Base-by-base conservation (phyloP, 2,329 filamentous ascomycete genomes). In the Elsinoe necatrix region DNA sequence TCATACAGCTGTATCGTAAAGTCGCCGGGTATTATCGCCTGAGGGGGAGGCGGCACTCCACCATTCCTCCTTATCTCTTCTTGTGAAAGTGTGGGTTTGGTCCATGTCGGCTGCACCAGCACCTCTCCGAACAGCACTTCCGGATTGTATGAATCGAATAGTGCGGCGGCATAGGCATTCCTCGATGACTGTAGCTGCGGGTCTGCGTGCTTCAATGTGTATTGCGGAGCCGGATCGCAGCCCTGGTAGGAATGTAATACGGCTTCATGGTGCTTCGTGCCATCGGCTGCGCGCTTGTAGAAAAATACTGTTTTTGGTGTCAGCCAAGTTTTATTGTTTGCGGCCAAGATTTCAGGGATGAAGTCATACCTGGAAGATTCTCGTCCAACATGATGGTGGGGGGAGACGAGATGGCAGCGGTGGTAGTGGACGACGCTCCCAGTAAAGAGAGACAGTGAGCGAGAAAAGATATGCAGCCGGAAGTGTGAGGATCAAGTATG, bases 1-100 rank as follows among this genome's bases (percentile, higher is more conserved):
- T 95, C 93, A 77, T 96, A 97, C 2, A 98, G 83, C 64, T 92
- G 86, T 37, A 97, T 79, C n/a, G 80, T 78, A 69, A 97, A 95
- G 55, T 82, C 77, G 57, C 85, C 84, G 0, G 92, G 91, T 25
- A 89, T 80, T 31, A 88, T 77, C 8, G 91, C 86, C 59, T 86
- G 80, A 0, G 86, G 84, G 14, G 80, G 80, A 20, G 80, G 84
- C 2, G 80, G 75, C 0, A 82, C 73, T 14, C 85, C 86, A 59
- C 83, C 84, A 66, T 86, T 80, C 59, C 72, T 79, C 60, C 89
- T 83, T 57, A 91, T 80, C 67, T 95, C 87, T 55, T 93, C 89
- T 48, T 86, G 82, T 0, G 89, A 92, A 5, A 95, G 78, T 0
- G 83, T 84, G 0, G 90, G 87, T 58, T 92, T 87, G 21, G 86